Evolutionary conservation across 1,284 basidiomycete genomes (phyloP).

Genomic region (Ceratobasidium sp.): DNA sequence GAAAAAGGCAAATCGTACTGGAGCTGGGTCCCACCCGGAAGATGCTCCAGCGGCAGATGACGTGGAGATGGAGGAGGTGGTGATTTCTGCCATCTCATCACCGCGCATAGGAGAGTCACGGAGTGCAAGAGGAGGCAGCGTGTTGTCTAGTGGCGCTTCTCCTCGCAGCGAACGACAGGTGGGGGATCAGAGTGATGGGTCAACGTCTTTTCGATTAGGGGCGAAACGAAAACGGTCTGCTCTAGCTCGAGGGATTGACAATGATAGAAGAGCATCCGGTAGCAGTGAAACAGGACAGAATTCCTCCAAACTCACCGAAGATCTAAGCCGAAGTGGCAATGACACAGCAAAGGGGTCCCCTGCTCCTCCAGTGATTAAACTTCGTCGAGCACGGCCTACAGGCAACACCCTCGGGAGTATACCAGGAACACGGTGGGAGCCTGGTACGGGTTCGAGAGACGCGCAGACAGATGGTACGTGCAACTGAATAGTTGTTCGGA

Average conservation of each 20-base stretch:
- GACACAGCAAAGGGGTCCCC: not conserved
- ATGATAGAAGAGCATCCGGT: constrained; percentile 35
- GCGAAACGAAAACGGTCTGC: constrained; percentile 46
- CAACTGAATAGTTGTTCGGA: not conserved
- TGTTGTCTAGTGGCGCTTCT: not conserved
- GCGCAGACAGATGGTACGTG: not conserved
- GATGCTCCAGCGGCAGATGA: constrained; percentile 46
- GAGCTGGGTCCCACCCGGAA: constrained; percentile 47
- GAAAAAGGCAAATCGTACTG: constrained; percentile 44
- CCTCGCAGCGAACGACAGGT: constrained; percentile 39
- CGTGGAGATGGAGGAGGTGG: constrained; percentile 52
- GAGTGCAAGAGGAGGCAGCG: not conserved
- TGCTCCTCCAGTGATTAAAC: constrained; percentile 21
- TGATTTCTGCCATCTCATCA: constrained; percentile 44
- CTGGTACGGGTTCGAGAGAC: not conserved
- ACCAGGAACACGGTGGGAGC: constrained; percentile 12
- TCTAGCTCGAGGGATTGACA: constrained; percentile 43
- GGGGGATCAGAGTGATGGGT: constrained; percentile 53
- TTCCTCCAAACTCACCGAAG: not conserved
- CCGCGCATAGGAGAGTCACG: not conserved
- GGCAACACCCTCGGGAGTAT: constrained; percentile 27
- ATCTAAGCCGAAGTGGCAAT: too few relatives aligned
- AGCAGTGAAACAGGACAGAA: constrained; percentile 52
- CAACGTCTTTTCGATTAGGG: constrained; percentile 48
- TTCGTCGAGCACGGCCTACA: constrained; percentile 24